Base-by-base conservation (phyloP, 1,139 yeast genomes). In the Magnusiomyces suaveolens region DNA sequence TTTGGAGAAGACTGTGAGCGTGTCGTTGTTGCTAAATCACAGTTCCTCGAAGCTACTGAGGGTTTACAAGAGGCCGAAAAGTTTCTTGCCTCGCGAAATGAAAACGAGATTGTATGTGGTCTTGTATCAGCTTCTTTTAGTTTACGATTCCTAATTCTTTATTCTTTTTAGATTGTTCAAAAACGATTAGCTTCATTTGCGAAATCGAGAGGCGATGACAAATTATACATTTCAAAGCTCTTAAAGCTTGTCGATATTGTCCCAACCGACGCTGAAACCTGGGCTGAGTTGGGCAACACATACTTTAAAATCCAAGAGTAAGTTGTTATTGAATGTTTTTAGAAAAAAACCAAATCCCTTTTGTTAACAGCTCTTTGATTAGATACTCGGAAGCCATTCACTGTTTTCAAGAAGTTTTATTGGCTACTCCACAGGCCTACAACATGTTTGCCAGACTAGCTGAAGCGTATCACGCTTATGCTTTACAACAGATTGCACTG, bases 241-340 rank as follows among this genome's bases (percentile, higher is more conserved):
- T 68, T 71, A 41, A 72, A 69, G 56, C 78, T 77, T 62, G 68
- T 83, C 53, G 78, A 79, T 52, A 66, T 75, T 53, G 80, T 77
- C 61, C 96, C 97, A 0, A 68, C 82, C 33, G 97, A 92, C 68
- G 72, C 79, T 4, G 81, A 84, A 60, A 72, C 87, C 0, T 88
- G 95, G 95, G 76, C 81, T 50, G 95, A 87, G 68, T 73, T 88
- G 56, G 85, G 82, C 3, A 79, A 81, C 44, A 75, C 77, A 26
- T 90, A 90, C 65, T 69, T 69, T 41, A 66, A 71, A 10, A 60
- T 75, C n/a, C 89, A 89, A 0, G 81, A 82, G 61, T 50, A 26
- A 25, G 52, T 50, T 10, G 3, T 2, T n/a, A n/a, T n/a, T n/a
- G n/a, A n/a, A n/a, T n/a, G n/a, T n/a, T 14, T 16, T 10, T 32